These are phyloP conservation scores for Gentiana dahurica DNA, from an alignment of 257 asterid genomes.

Conservation along the genomic window DNA sequence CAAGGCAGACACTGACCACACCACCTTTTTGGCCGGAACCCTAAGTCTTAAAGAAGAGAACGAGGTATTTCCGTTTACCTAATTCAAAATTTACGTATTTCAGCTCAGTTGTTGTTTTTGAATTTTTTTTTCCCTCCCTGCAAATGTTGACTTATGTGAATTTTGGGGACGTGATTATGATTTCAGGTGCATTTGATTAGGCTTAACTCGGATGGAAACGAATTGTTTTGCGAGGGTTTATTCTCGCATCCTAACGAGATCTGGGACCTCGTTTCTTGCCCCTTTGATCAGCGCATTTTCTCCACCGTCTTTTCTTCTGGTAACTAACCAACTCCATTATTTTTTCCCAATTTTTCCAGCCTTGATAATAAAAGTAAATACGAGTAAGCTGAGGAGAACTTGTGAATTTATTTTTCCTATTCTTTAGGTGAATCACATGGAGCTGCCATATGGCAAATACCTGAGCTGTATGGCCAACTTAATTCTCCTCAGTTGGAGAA, in stretches of 20 bases:
- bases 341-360: background rate
- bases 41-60: slow-evolving; percentile 97
- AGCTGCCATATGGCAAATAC: slow-evolving; percentile 95
- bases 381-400: background rate
- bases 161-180: slow-evolving; percentile 13
- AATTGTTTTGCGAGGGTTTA: slow-evolving; percentile 88
- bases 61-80: slow-evolving; percentile 36
- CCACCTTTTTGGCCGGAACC: slow-evolving; percentile 83
- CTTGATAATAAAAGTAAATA: background rate
- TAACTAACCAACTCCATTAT: slow-evolving; percentile 11
- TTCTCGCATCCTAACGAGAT: slow-evolving; percentile 89
- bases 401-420: slow-evolving; percentile 7
- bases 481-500: slow-evolving; percentile 88
- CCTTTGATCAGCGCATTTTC: slow-evolving; percentile 87
- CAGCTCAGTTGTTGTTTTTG: background rate
- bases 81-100: background rate
- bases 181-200: slow-evolving; percentile 85
- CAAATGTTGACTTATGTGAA: background rate
- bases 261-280: slow-evolving; percentile 95
- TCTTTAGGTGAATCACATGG: slow-evolving; percentile 71
- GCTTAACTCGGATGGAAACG: slow-evolving; percentile 65
- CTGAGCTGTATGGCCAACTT: slow-evolving; percentile 89
- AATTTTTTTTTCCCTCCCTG: background rate
- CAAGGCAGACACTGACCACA: slow-evolving; percentile 95
- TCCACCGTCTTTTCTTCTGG: slow-evolving; percentile 88